phyloP scores from a whole-genome alignment of 768 basidiomycete species.

The Candolleomyces eurysporus region DNA sequence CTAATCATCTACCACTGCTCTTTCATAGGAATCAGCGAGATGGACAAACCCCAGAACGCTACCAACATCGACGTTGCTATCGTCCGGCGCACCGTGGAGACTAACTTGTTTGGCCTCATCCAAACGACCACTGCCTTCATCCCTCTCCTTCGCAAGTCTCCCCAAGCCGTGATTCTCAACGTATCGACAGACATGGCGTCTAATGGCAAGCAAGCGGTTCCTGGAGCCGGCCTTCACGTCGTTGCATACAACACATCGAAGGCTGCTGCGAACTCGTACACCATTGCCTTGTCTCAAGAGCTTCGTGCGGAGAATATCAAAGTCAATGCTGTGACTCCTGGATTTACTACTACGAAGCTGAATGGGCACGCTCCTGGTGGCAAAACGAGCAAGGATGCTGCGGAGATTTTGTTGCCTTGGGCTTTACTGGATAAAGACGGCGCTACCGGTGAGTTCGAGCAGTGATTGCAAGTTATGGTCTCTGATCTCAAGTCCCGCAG shows the following conservation, averaged over 20 bases:
- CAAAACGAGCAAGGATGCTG: constrained; percentile 33
- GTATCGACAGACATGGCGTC: constrained; percentile 46
- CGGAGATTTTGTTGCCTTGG: constrained; percentile 37
- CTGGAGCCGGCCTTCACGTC: constrained; percentile 28
- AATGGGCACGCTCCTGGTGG: constrained; percentile 37
- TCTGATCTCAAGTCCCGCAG: constrained; percentile 7
- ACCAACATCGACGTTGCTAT: constrained; percentile 29
- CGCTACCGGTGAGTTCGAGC: constrained; percentile 29
- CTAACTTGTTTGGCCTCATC: constrained; percentile 44
- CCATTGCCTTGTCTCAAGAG: constrained; percentile 62
- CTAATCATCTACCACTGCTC: constrained; percentile 3
- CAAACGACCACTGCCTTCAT: constrained; percentile 41
- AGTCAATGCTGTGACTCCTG: constrained; percentile 64
- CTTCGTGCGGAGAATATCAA: constrained; percentile 50
- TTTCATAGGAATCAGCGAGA: constrained; percentile 23
- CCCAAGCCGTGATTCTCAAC: constrained; percentile 36
- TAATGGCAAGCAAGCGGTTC: constrained; percentile 32
- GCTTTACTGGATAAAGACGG: constrained; percentile 38
- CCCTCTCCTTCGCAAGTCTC: constrained; percentile 37
- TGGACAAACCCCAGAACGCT: constrained; percentile 33
- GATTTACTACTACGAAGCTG: constrained; percentile 46
- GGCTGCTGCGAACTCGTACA: constrained; percentile 62
- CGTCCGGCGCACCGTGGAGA: constrained; percentile 36
- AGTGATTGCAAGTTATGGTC: background rate
- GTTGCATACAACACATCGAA: constrained; percentile 65